Evolutionary conservation across 352 stramenopile species (phyloP).

Genomic region (Pythium phragmiticola): DNA sequence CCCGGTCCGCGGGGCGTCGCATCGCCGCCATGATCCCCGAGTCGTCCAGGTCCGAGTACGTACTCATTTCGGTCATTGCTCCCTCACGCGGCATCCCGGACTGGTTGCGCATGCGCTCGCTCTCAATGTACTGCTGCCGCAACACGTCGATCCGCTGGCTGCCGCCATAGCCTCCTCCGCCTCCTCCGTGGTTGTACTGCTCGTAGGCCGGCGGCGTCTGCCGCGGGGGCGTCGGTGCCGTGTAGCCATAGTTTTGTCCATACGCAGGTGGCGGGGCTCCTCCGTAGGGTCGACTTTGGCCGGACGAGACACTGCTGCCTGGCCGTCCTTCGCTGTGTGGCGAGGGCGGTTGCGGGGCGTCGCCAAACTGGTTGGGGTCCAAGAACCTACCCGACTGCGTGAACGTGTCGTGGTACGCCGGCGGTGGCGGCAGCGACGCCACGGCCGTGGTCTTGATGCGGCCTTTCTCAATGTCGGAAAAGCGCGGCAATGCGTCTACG

Average conservation of each 20-base stretch:
- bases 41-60: slow-evolving; percentile 74
- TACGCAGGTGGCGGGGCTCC: not conserved
- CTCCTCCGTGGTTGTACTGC: slow-evolving; percentile 4
- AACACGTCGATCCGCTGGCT: slow-evolving; percentile 35
- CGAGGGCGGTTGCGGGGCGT: slow-evolving; percentile 8
- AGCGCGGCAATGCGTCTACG: slow-evolving; percentile 27
- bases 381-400: slow-evolving; percentile 30
- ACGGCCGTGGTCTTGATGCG: slow-evolving; percentile 30
- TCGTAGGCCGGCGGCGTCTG: slow-evolving; percentile 46
- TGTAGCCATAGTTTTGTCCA: not conserved
- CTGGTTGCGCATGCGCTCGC: slow-evolving; percentile 57
- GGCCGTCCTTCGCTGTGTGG: slow-evolving; percentile 23
- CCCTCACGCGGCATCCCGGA: slow-evolving; percentile 15
- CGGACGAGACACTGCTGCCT: slow-evolving; percentile 25
- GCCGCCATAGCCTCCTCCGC: not conserved
- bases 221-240: slow-evolving; percentile 4
- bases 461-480: slow-evolving; percentile 45
- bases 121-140: slow-evolving; percentile 70
- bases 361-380: slow-evolving; percentile 5
- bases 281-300: not conserved
- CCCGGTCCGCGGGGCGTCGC: not conserved
- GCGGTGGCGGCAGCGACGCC: slow-evolving; percentile 31
- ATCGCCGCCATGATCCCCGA: slow-evolving; percentile 41
- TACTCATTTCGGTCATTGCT: slow-evolving; percentile 44
- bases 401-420: slow-evolving; percentile 42